A percentile compares a stretch with the other conserved stretches of the same genome.
These are phyloP conservation scores for Tetracladium marchalianum DNA, from an alignment of 495 filamentous ascomycete genomes.

Conservation along the genomic window DNA sequence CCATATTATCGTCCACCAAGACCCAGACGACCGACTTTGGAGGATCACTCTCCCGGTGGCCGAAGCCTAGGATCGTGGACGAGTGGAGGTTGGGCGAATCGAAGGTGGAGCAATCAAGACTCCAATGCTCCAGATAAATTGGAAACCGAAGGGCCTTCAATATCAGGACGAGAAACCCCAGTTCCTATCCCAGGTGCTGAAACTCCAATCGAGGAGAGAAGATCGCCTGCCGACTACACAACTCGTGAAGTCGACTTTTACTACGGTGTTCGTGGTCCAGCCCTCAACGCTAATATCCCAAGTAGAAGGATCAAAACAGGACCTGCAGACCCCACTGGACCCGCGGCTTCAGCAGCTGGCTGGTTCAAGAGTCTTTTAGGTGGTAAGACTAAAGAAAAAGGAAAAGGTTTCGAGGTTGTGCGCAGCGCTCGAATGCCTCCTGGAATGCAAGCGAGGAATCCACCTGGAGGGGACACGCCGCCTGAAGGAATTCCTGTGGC, in stretches of 20 bases:
- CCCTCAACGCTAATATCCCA: slow-evolving; percentile 66
- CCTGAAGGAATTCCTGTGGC: slow-evolving; percentile 49
- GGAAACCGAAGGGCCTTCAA: slow-evolving; percentile 35
- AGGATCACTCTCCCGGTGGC: slow-evolving; percentile 24
- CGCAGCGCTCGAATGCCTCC: slow-evolving; percentile 66
- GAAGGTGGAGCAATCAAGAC: slow-evolving; percentile 28
- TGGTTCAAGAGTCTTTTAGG: slow-evolving; percentile 77
- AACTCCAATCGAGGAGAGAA: slow-evolving; percentile 14
- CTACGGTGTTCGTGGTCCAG: slow-evolving; percentile 84
- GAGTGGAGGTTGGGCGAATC: slow-evolving; percentile 42
- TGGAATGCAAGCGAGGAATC: slow-evolving; percentile 41
- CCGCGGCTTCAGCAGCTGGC: slow-evolving; percentile 75
- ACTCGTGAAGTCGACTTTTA: slow-evolving; percentile 92
- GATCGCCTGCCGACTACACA: slow-evolving; percentile 69
- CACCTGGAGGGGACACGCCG: slow-evolving; percentile 38
- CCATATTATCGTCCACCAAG: slow-evolving; percentile 23
- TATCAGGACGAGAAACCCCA: slow-evolving; percentile 42
- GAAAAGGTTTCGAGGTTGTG: slow-evolving; percentile 94
- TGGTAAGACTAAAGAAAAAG: slow-evolving; percentile 77
- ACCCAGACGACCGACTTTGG: slow-evolving; percentile 17
- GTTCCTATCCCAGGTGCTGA: slow-evolving; percentile 28
- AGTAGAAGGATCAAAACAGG: slow-evolving; percentile 84
- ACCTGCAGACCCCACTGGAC: slow-evolving; percentile 87
- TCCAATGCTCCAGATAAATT: slow-evolving; percentile 26
- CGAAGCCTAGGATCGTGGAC: slow-evolving; percentile 37